phyloP scores from a whole-genome alignment of 2,329 filamentous ascomycete genomes.

The Dothiorella sarmentorum region DNA sequence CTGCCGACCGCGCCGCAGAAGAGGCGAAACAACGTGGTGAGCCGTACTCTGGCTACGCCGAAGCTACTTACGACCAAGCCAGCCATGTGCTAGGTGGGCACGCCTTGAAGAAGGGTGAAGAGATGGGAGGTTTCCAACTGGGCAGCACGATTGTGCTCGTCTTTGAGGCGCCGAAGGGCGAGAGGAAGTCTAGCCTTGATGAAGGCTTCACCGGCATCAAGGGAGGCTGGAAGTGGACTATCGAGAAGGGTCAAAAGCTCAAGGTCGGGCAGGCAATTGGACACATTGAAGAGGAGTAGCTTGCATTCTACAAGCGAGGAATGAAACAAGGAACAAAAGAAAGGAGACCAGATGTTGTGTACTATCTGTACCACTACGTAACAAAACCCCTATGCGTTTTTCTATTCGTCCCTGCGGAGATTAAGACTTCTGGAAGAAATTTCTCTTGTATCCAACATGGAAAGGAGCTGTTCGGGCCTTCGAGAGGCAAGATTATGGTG shows the following conservation, averaged over 20 bases:
- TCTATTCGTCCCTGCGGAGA: not conserved
- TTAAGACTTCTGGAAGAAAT: not conserved
- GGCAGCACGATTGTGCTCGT: slow-evolving; percentile 94
- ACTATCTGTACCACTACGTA: too few relatives aligned
- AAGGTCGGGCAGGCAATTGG: slow-evolving; percentile 87
- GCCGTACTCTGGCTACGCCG: slow-evolving; percentile 83
- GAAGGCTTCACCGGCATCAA: slow-evolving; percentile 55
- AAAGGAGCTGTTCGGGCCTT: not conserved
- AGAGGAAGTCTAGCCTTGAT: slow-evolving; percentile 45
- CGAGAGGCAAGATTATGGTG: not conserved
- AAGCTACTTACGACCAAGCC: slow-evolving; percentile 81
- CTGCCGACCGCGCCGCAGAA: slow-evolving; percentile 80
- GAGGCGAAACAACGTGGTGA: slow-evolving; percentile 73
- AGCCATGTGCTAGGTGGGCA: slow-evolving; percentile 77
- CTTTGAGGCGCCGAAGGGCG: slow-evolving; percentile 81
- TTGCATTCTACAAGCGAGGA: not conserved
- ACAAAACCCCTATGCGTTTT: not conserved
- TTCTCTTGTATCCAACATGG: not conserved
- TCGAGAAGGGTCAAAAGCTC: slow-evolving; percentile 82
- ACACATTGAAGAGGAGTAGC: slow-evolving; percentile 56
- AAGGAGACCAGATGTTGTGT: too few relatives aligned
- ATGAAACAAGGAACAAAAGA: not conserved
- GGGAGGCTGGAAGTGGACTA: slow-evolving; percentile 78
- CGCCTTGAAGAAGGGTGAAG: slow-evolving; percentile 80
- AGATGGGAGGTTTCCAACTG: slow-evolving; percentile 97